Base-by-base conservation (phyloP, 106 monocot species). In the Apostasia ramifera region DNA sequence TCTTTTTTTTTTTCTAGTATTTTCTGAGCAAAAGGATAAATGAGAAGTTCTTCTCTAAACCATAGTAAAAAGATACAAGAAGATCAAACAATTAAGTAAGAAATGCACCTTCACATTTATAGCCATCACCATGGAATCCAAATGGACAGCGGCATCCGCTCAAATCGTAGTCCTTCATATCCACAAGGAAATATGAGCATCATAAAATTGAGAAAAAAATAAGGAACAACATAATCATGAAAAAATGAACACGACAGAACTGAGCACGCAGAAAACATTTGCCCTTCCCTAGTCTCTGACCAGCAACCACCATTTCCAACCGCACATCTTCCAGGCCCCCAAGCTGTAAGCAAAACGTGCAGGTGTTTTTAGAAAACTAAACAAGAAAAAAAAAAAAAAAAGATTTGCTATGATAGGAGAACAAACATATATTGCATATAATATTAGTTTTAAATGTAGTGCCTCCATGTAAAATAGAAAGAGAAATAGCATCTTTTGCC, bases 311-410 rank as follows among this genome's bases (percentile, higher is more conserved):
- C 94, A 69, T 88, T 82, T 70, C 82, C 63, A 2, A 86, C 14
- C 2, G 82, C 38, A 74, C 95, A 97, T 67, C 95, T 80, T 73
- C 81, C 95, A 57, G 92, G 92, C n/a, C 95, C 95, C 47, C 86
- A 82, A 75, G 92, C 92, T 95, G 78, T n/a, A 55, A 61, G 26
- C 26, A 71, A 50, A 50, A 5, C 50, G 0, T 50, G 8, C 50
- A 26, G 26, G 26, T 26, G 26, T 26, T 26, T 26, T 26, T 26
- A 52, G 52, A 52, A 52, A 10, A 52, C 7, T 52, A 52, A 52
- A 52, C 4, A 52, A 52, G 52, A 6, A 52, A 0, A 52, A 4
- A 52, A 52, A 52, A 52, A 10, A 52, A 52, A 52, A 52, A 53
- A 7, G 8, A 53, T 7, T 53, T 11, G 11, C 5, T 53, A 5